phyloP scores from a whole-genome alignment of 768 basidiomycete genomes.

The Pisolithus marmoratus region DNA sequence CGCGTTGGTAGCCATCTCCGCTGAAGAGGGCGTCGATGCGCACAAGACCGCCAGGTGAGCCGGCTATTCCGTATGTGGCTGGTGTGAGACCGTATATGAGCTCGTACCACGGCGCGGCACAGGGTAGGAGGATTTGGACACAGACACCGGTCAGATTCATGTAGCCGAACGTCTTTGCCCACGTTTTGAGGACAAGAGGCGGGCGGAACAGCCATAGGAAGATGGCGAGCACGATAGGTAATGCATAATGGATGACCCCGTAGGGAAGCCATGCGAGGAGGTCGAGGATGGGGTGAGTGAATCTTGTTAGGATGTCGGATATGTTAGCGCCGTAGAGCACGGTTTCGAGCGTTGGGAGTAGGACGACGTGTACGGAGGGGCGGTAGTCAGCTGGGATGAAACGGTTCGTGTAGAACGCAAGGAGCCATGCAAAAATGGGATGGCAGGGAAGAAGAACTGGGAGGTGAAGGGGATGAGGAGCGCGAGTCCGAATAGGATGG shows the following conservation, averaged over 20 bases:
- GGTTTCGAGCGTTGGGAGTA: slow-evolving; percentile 91
- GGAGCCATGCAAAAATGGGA: slow-evolving; percentile 82
- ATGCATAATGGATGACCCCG: slow-evolving; percentile 85
- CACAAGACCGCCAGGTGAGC: slow-evolving; percentile 88
- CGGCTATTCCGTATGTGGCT: slow-evolving; percentile 86
- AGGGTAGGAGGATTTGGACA: slow-evolving; percentile 84
- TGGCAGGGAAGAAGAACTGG: slow-evolving; percentile 87
- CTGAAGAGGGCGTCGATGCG: slow-evolving; percentile 90
- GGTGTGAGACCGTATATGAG: slow-evolving; percentile 94
- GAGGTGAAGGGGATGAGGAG: slow-evolving; percentile 81
- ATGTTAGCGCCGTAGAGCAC: slow-evolving; percentile 98
- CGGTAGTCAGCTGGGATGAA: slow-evolving; percentile 76
- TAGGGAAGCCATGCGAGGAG: slow-evolving; percentile 96
- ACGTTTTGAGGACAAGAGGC: slow-evolving; percentile 74
- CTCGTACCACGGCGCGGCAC: slow-evolving; percentile 97
- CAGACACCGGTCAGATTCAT: slow-evolving; percentile 88
- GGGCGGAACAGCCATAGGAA: slow-evolving; percentile 88
- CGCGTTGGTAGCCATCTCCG: slow-evolving; percentile 63
- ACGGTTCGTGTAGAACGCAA: slow-evolving; percentile 80
- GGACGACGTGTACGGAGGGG: slow-evolving; percentile 82
- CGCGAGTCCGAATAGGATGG: slow-evolving; percentile 59
- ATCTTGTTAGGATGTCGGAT: slow-evolving; percentile 92
- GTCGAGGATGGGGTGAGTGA: slow-evolving; percentile 89
- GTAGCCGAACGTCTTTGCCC: slow-evolving; percentile 86
- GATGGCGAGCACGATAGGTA: slow-evolving; percentile 83